Percentiles rank a stretch among this genome's conserved stretches.
Evolutionary conservation across 768 basidiomycete species (phyloP).

Genomic region (Tubosaeta sp.): DNA sequence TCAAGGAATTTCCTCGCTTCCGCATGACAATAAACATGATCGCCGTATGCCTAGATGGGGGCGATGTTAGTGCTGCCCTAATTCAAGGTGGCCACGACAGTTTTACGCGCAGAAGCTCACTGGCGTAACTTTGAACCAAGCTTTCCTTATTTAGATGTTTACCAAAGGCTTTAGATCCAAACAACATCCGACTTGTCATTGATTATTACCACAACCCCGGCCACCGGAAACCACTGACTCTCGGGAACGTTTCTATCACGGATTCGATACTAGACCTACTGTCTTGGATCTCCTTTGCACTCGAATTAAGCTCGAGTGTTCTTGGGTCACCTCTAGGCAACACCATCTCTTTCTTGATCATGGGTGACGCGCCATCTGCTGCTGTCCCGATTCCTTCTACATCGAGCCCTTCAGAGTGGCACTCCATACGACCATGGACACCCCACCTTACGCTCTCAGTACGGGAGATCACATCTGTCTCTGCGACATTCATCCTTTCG

Average conservation of each 20-base stretch:
- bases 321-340: background rate
- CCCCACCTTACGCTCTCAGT: conserved; percentile 68
- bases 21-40: too few species aligned
- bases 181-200: conserved; percentile 13
- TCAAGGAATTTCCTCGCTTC: too few species aligned
- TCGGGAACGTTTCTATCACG: background rate
- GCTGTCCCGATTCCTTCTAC: conserved; percentile 11
- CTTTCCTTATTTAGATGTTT: conserved; percentile 17
- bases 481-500: conserved; percentile 69
- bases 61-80: too few species aligned
- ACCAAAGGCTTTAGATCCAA: conserved; percentile 27
- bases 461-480: conserved; percentile 77
- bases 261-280: background rate
- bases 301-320: background rate
- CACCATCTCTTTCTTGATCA: conserved; percentile 4
- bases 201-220: conserved; percentile 1
- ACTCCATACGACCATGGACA: conserved; percentile 71
- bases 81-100: too few species aligned
- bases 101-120: too few species aligned
- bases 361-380: conserved; percentile 14
- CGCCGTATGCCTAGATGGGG: too few species aligned
- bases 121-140: too few species aligned
- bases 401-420: conserved; percentile 45
- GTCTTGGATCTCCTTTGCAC: background rate
- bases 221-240: background rate